Evolutionary conservation across 495 filamentous ascomycete species (phyloP), one percentile per base, ranked within the genome.

Genomic region (Glonium stellatum): DNA sequence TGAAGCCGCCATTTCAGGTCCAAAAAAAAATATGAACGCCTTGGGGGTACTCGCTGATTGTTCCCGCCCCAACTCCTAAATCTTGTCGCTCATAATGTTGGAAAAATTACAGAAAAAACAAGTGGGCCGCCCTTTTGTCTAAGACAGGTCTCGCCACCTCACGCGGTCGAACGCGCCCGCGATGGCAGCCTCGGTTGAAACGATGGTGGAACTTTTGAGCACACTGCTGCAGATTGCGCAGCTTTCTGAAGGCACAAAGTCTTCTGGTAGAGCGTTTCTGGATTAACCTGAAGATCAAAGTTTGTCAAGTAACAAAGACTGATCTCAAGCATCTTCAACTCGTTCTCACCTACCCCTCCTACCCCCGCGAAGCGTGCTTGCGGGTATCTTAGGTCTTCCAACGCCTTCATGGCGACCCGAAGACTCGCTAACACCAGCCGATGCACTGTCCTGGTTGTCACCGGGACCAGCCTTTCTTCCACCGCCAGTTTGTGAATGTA

Each of bases 331-430:
- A 85, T 79, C 22, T 83, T 86, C 23, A 98, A 77, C 71, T 97
- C 89, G 19, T 73, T 73, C 67, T 86, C 86, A 64, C 80, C 87
- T 31, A 97, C 90, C 1, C 93, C 93, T 13, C 95, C 95, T 10
- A 97, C 93, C 66, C 84, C 87, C 27, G 95, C 84, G 61, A 97
- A 85, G 44, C 89, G 85, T 53, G 77, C 77, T 75, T 96, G 92
- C 5, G 87, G 80, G 71, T 92, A 96, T 63, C 84, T 87, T 35
- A 90, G 78, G 70, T 98, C 93, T 67, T 98, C 93, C 2, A 95
- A 70, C 0, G 91, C 89, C 74, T 97, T 98, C 80, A 90, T 92
- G 4, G 93, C 90, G 10, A 96, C 87, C 49, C 89, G 77, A 27
- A 97, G 75, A 4, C 86, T 88, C 0, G 89, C 92, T 9, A 98